Base-by-base conservation (phyloP, 2,329 filamentous ascomycete genomes). In the Cadophora malorum region DNA sequence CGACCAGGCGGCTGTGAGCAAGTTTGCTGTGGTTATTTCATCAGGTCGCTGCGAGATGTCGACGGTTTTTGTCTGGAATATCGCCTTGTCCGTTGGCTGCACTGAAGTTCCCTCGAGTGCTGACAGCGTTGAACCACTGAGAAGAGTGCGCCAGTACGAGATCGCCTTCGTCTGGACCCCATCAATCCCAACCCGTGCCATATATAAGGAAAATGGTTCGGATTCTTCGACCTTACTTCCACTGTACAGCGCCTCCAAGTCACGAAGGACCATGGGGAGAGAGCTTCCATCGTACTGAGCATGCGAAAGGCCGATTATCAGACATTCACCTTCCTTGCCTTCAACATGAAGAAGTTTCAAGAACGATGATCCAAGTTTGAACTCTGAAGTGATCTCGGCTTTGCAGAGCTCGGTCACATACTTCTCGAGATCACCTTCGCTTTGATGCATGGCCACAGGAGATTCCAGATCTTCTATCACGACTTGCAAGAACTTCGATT, bases 251-350 rank as follows among this genome's bases (percentile, higher is more conserved):
- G 65, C 49, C 28, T 69, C 68, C 14, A 75, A 63, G 61, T 74
- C 68, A 35, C 64, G 65, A 31, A 75, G 71, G 2, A 74, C 28
- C 9, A 56, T 61, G 9, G 73, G 73, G 75, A 88, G 83, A 12
- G 87, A 88, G 86, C 88, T 90, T 25, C 88, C 88, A 76, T 90
- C 88, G 72, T 89, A 90, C 1, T 89, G 73, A 2, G 86, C 83
- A 76, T 90, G 88, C 0, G 83, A 85, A 16, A 85, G 76, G 38
- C 81, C 76, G 66, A 83, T 76, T 6, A 78, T 74, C 19, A 83
- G 78, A 12, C 77, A 79, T 1, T 78, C 73, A 4, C 75, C 71
- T 3, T 72, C 56, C 12, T 61, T 52, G 49, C 67, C 68, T 53
- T 76, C 49, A 14, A 75, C 72, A 31, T 73, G 69, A 64, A 75